phyloP scores from a whole-genome alignment of 192 early-diverging fungal species.

The Kappamyces sp. region DNA sequence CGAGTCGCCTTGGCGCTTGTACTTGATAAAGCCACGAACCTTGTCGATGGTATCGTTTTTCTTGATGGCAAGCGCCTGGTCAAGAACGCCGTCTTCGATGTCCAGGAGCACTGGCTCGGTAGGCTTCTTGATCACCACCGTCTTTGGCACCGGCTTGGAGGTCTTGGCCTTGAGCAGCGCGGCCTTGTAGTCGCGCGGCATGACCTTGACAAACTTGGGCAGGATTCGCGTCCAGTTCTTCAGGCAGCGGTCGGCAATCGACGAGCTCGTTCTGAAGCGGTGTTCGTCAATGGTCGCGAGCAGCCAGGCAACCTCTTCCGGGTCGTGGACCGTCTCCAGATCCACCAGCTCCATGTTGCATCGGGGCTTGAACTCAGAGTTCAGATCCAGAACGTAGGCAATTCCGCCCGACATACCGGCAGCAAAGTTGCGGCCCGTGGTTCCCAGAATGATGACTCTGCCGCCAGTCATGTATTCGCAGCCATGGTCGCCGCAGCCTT shows the following conservation, averaged over 20 bases:
- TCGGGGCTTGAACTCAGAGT: conserved; percentile 55
- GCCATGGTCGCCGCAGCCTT: conserved; percentile 97
- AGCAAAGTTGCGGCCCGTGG: conserved; percentile 93
- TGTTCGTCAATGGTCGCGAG: conserved; percentile 76
- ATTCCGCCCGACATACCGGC: conserved; percentile 98
- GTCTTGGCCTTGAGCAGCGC: conserved; percentile 50
- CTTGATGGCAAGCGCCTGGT: conserved; percentile 66
- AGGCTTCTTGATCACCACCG: conserved; percentile 26
- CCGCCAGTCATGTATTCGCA: conserved; percentile 99
- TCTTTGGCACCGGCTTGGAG: conserved; percentile 44
- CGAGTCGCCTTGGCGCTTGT: conserved; percentile 77
- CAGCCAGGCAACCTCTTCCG: conserved; percentile 70
- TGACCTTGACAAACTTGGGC: conserved; percentile 86
- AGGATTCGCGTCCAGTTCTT: conserved; percentile 62
- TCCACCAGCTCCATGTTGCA: conserved; percentile 92
- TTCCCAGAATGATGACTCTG: conserved; percentile 80
- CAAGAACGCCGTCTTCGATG: conserved; percentile 83
- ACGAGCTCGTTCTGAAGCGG: conserved; percentile 72
- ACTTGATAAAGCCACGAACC: conserved; percentile 91
- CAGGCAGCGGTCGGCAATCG: conserved; percentile 63
- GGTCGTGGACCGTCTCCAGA: conserved; percentile 71
- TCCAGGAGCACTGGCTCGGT: conserved; percentile 68
- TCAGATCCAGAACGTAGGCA: conserved; percentile 81
- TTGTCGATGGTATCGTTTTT: conserved; percentile 79
- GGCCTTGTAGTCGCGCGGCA: conserved; percentile 86